Evolutionary conservation across 495 filamentous ascomycete species (phyloP).

Genomic region (Eremomyces bilateralis): DNA sequence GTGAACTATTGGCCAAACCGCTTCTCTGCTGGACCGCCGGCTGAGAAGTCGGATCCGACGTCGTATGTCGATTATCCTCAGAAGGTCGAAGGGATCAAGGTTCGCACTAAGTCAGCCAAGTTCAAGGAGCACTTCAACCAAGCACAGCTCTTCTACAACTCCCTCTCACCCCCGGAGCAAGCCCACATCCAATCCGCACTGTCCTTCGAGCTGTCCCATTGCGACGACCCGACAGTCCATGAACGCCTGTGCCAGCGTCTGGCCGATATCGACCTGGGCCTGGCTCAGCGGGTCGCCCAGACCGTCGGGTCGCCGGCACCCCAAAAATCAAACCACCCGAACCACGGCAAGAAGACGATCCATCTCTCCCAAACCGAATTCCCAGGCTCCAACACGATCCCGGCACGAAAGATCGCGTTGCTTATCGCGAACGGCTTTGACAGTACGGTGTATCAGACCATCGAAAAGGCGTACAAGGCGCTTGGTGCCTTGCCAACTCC

Average conservation of each 20-base stretch:
- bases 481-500: constrained; percentile 47
- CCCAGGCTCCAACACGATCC: constrained; percentile 41
- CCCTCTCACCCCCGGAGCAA: constrained; percentile 47
- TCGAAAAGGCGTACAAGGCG: constrained; percentile 37
- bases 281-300: constrained; percentile 48
- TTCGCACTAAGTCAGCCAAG: constrained; percentile 47
- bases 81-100: constrained; percentile 46
- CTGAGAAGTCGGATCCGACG: constrained; percentile 28
- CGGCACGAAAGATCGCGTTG: constrained; percentile 52
- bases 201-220: constrained; percentile 72
- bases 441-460: constrained; percentile 33
- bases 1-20: constrained; percentile 89
- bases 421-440: constrained; percentile 71
- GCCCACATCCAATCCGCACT: constrained; percentile 47
- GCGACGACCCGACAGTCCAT: constrained; percentile 68
- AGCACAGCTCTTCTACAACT: constrained; percentile 67
- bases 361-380: constrained; percentile 50
- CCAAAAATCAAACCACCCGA: constrained; percentile 25
- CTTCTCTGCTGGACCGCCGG: constrained; percentile 39
- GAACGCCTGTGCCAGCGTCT: constrained; percentile 47
- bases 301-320: constrained; percentile 44
- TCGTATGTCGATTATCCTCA: constrained; percentile 48
- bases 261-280: constrained; percentile 45
- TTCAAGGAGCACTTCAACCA: constrained; percentile 64
- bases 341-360: constrained; percentile 45